Percentiles rank a stretch among this genome's conserved stretches.
These are phyloP conservation scores for Thecaphora thlaspeos DNA, from an alignment of 1,284 basidiomycete species.

Conservation along the genomic window DNA sequence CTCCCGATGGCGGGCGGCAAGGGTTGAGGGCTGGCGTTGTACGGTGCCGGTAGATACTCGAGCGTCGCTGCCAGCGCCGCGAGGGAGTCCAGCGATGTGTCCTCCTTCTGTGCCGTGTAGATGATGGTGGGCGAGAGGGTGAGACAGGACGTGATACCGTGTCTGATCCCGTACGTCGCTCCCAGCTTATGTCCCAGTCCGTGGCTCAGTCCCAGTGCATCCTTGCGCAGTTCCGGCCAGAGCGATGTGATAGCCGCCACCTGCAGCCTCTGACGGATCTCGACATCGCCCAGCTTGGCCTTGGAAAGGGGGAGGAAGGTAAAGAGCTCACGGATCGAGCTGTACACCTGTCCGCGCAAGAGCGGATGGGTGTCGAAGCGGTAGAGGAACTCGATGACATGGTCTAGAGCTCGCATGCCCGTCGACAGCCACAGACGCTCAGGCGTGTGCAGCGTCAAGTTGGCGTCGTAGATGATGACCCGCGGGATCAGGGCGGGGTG, in stretches of 20 bases:
- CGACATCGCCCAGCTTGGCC: constrained; percentile 65
- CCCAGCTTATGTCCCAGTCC: constrained; percentile 68
- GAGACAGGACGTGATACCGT: constrained; percentile 79
- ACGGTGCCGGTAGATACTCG: constrained; percentile 37
- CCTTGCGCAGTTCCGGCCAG: constrained; percentile 66
- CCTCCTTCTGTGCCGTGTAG: constrained; percentile 12
- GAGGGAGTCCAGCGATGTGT: constrained; percentile 24
- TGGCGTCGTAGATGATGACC: constrained; percentile 73
- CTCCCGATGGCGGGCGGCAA: constrained; percentile 6
- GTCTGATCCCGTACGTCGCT: constrained; percentile 72
- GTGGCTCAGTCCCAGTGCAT: constrained; percentile 72
- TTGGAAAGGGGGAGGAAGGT: constrained; percentile 70
- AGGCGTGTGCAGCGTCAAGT: constrained; percentile 72
- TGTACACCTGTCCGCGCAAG: constrained; percentile 51
- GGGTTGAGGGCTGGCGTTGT: constrained; percentile 11
- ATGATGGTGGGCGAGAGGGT: constrained; percentile 62
- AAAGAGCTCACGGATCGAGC: constrained; percentile 69
- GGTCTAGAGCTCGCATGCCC: constrained; percentile 68
- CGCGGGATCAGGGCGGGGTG: constrained; percentile 53
- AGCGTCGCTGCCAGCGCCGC: constrained; percentile 38
- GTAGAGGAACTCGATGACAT: constrained; percentile 75
- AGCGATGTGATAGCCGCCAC: constrained; percentile 73
- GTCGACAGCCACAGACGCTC: constrained; percentile 73
- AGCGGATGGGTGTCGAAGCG: constrained; percentile 66
- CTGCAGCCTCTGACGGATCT: constrained; percentile 69